phyloP scores from a whole-genome alignment of 257 asterid species.

The Nicotiana benthamiana region DNA sequence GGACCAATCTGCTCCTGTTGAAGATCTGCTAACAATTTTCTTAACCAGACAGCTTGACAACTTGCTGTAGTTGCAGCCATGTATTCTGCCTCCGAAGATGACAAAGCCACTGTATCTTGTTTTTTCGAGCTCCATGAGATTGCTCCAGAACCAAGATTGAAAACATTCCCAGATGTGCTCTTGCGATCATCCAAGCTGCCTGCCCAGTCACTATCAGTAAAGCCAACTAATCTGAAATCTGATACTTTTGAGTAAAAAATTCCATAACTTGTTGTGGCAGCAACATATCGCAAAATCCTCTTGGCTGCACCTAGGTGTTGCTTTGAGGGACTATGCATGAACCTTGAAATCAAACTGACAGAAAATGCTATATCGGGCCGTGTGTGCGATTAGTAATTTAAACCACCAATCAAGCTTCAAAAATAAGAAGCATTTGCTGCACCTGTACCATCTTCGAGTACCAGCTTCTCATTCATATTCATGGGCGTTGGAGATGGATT shows the following conservation, averaged over 20 bases:
- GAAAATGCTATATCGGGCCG: too few species aligned
- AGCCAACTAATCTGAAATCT: too few species aligned
- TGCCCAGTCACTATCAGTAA: too few species aligned
- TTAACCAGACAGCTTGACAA: too few species aligned
- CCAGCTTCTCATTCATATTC: neutral
- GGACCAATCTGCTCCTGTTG: neutral
- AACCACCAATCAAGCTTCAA: slow-evolving; percentile 9
- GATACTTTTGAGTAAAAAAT: neutral
- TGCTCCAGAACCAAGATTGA: too few species aligned
- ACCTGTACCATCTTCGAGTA: neutral
- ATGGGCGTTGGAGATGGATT: neutral
- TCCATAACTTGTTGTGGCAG: neutral
- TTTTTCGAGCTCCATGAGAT: too few species aligned
- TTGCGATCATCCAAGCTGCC: too few species aligned
- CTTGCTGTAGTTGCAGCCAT: too few species aligned
- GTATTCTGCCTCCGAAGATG: too few species aligned
- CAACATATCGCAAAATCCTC: neutral
- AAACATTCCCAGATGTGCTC: too few species aligned
- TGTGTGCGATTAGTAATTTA: neutral
- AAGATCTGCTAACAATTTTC: neutral
- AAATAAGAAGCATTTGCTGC: neutral
- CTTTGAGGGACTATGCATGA: neutral
- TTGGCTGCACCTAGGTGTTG: neutral
- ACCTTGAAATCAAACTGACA: too few species aligned
- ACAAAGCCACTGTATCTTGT: too few species aligned